Conservation (phyloP, 2,329 filamentous ascomycete species). For the Colletotrichum melonis region DNA sequence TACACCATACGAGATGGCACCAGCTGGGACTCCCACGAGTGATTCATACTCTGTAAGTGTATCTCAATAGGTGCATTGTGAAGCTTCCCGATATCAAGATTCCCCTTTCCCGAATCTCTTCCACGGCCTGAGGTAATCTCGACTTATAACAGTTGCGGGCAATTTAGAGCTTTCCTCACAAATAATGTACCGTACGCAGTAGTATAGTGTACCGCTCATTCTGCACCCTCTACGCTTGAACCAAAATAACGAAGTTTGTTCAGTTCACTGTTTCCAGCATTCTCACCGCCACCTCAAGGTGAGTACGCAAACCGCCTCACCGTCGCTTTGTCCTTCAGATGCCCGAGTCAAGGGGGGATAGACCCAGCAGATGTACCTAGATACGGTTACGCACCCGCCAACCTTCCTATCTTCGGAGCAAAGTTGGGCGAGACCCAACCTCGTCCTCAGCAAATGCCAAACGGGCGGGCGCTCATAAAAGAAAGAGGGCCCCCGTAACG, state of each 20-base stretch:
- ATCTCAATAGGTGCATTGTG: neutral
- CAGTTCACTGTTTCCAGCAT: neutral
- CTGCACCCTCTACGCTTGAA: neutral
- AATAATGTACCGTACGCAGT: no score
- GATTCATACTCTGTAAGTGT: neutral
- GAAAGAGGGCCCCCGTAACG: neutral
- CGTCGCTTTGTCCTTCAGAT: neutral
- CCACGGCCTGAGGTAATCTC: no score
- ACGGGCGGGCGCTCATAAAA: neutral
- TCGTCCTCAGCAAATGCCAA: neutral
- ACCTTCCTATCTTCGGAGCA: conserved; percentile 11
- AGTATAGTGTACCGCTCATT: no score
- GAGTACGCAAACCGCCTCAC: neutral
- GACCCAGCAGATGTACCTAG: neutral
- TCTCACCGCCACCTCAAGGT: neutral
- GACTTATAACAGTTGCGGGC: no score
- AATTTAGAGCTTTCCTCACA: no score
- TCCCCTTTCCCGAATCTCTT: neutral
- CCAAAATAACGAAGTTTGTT: neutral
- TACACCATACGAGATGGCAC: neutral
- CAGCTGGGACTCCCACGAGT: neutral
- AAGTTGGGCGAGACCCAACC: neutral
- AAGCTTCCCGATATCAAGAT: neutral
- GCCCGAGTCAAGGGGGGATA: neutral
- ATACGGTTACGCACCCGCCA: neutral